A percentile compares a stretch with the other conserved stretches of the same genome.
These are phyloP conservation scores for Teunomyces gatunensis DNA, from an alignment of 805 yeast genomes.

Conservation along the genomic window DNA sequence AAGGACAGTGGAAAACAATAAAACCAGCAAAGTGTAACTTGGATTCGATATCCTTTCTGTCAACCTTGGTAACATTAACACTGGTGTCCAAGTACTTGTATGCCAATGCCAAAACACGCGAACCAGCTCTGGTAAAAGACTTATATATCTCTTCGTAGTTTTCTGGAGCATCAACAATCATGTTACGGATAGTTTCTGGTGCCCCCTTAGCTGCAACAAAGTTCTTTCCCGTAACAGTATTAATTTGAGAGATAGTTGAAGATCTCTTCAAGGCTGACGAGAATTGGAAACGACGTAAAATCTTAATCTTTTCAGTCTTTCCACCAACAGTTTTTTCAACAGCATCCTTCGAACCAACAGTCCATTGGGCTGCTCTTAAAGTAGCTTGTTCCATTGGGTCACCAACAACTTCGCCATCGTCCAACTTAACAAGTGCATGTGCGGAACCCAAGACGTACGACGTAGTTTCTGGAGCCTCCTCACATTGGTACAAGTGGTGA, in stretches of 20 bases:
- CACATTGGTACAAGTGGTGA: slow-evolving; percentile 51
- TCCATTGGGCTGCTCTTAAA: slow-evolving; percentile 82
- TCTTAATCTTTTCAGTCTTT: slow-evolving; percentile 53
- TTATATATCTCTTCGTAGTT: slow-evolving; percentile 83
- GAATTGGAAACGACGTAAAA: slow-evolving; percentile 93
- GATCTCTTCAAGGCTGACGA: slow-evolving; percentile 95
- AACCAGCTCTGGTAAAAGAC: slow-evolving; percentile 90
- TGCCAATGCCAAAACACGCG: slow-evolving; percentile 94
- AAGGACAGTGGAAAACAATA: slow-evolving; percentile 94
- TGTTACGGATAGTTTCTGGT: slow-evolving; percentile 86
- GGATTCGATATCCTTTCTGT: slow-evolving; percentile 75
- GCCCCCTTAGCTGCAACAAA: slow-evolving; percentile 95
- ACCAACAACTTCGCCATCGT: slow-evolving; percentile 97
- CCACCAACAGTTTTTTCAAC: slow-evolving; percentile 44
- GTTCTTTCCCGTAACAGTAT: slow-evolving; percentile 43
- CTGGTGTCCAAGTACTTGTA: slow-evolving; percentile 65
- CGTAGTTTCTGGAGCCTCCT: slow-evolving; percentile 69
- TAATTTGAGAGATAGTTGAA: slow-evolving; percentile 69
- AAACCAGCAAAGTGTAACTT: slow-evolving; percentile 83
- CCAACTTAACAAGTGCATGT: slow-evolving; percentile 90
- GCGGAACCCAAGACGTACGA: slow-evolving; percentile 84
- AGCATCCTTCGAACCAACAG: slow-evolving; percentile 70
- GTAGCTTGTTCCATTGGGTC: slow-evolving; percentile 99
- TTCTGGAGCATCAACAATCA: slow-evolving; percentile 69
- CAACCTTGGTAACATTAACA: slow-evolving; percentile 53